Evolutionary conservation across 495 filamentous ascomycete genomes (phyloP).

Genomic region (Penicilliopsis zonata): DNA sequence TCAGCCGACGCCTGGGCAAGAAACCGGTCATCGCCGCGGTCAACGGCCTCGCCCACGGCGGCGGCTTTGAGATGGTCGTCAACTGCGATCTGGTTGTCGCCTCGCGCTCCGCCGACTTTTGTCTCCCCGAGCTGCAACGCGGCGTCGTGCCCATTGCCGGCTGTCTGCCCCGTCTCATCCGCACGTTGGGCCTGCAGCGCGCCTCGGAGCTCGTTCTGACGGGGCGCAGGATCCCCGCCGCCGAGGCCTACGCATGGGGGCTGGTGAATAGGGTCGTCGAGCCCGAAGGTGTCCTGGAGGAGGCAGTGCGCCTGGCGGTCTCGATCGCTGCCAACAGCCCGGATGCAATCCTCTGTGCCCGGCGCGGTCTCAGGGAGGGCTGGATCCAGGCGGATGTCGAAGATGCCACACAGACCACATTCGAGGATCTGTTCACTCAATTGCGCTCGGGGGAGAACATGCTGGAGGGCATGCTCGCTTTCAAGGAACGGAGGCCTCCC

Average conservation of each 20-base stretch:
- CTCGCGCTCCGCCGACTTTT: constrained; percentile 38
- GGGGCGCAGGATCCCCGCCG: constrained; percentile 40
- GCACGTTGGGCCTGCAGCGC: constrained; percentile 47
- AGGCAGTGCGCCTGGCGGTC: constrained; percentile 14
- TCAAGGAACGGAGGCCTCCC: constrained; percentile 60
- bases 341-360: constrained; percentile 53
- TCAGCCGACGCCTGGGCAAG: constrained; percentile 18
- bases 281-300: constrained; percentile 29
- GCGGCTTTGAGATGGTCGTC: constrained; percentile 58
- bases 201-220: constrained; percentile 57
- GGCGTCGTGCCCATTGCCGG: constrained; percentile 58
- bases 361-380: constrained; percentile 50
- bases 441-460: constrained; percentile 60
- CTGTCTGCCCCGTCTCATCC: constrained; percentile 51
- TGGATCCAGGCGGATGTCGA: constrained; percentile 54
- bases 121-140: constrained; percentile 50
- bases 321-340: constrained; percentile 39
- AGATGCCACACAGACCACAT: constrained; percentile 42
- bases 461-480: constrained; percentile 59
- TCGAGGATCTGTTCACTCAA: constrained; percentile 38
- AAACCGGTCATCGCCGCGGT: constrained; percentile 59
- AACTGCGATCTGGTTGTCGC: constrained; percentile 58
- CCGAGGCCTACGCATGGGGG: constrained; percentile 47
- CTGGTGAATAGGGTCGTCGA: constrained; percentile 50
- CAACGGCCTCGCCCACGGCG: constrained; percentile 56